phyloP scores from a whole-genome alignment of 2,329 filamentous ascomycete genomes.

The Arthrobotrys sinensis region DNA sequence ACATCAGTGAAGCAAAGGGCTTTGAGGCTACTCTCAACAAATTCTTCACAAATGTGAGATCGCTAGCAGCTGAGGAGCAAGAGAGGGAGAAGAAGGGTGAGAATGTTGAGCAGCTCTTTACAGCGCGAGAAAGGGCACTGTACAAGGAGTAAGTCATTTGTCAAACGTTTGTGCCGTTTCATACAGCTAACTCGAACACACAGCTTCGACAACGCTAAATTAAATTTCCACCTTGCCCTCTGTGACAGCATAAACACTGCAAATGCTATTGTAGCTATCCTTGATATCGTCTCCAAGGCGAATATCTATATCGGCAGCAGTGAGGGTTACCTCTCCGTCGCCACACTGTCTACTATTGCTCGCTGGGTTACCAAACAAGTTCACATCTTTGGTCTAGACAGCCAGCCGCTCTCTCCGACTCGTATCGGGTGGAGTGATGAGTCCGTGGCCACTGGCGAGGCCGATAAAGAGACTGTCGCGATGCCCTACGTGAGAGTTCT shows the following conservation, averaged over 20 bases:
- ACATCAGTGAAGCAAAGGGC: constrained; percentile 79
- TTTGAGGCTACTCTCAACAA: constrained; percentile 87
- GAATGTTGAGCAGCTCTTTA: constrained; percentile 62
- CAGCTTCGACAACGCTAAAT: constrained; percentile 72
- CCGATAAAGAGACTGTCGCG: constrained; percentile 59
- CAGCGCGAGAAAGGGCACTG: constrained; percentile 61
- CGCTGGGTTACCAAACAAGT: constrained; percentile 87
- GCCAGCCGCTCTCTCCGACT: constrained; percentile 59
- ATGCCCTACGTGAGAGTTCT: constrained; percentile 71
- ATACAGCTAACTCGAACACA: constrained; percentile 15
- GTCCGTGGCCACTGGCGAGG: constrained; percentile 66
- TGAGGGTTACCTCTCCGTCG: constrained; percentile 67
- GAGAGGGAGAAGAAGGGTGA: constrained; percentile 61
- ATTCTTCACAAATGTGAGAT: constrained; percentile 73
- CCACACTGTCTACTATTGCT: constrained; percentile 70
- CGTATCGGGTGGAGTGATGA: constrained; percentile 67
- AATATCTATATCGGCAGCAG: constrained; percentile 71
- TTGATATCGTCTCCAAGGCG: constrained; percentile 82
- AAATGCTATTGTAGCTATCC: constrained; percentile 82
- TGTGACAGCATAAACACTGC: constrained; percentile 84
- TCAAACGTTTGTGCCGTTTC: not conserved
- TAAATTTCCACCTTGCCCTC: constrained; percentile 71
- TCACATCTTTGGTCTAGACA: constrained; percentile 85
- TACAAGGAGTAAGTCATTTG: constrained; percentile 61
- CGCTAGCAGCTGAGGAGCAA: constrained; percentile 67